Base-by-base conservation (phyloP, 2,329 filamentous ascomycete genomes). In the Fusarium liriodendri region DNA sequence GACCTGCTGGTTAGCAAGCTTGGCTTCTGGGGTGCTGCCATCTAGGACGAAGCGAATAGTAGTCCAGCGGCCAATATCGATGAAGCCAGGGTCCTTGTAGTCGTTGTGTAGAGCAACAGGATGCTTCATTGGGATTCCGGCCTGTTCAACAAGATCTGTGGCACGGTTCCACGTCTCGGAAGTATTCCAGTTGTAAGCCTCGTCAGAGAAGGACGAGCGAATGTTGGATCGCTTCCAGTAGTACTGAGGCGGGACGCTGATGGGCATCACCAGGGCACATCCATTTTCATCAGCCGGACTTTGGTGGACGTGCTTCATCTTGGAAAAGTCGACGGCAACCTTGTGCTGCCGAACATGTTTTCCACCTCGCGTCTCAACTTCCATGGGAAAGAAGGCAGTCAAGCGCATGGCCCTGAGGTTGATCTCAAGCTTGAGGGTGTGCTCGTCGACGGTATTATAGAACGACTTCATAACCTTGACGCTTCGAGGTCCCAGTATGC, bases 11-110 rank as follows among this genome's bases (percentile, higher is more conserved):
- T 80, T 72, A 76, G 88, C 87, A 4, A 75, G 69, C 1, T 77
- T 71, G 8, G 80, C 73, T 11, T 79, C 72, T 2, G 79, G 67
- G 1, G 75, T 57, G 4, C 69, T 61, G 3, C 66, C 73, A 3
- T 79, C 65, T 6, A 91, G 77, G 0, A 82, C 76, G n/a, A 91
- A 77, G 57, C 85, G 83, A 65, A 90, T 87, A 0, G 87, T 86
- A 11, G 86, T 90, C 88, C 89, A 91, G 54, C 87, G 86, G 20
- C 89, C 89, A 50, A 90, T 83, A 66, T 90, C 85, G 22, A 89
- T 83, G 25, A 84, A 83, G 1, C 75, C 76, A 7, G 78, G 73
- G 22, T 80, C 78, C 7, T 82, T 74, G 6, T 82, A 75, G 9
- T 82, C 76, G 54, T 80, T 81, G 20, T 83, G 80, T 5, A 88